A percentile compares a stretch with the other conserved stretches of the same genome.
Evolutionary conservation across 140 eudicot genomes (phyloP).

Genomic region (Stevia rebaudiana): DNA sequence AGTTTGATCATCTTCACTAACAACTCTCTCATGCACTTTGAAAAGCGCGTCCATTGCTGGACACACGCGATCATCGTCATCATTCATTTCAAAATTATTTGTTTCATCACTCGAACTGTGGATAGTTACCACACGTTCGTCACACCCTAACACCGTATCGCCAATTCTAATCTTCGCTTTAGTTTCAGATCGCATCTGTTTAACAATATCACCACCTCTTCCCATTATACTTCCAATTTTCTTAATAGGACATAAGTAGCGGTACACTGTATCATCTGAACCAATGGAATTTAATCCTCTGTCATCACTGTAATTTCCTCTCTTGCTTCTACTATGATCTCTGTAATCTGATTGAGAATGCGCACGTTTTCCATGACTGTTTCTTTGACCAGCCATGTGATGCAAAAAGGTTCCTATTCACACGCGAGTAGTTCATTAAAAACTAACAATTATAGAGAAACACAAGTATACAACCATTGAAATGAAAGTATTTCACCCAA

Average conservation of each 20-base stretch:
- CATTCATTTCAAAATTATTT: slow-evolving; percentile 63
- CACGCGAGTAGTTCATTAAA: slow-evolving; percentile 3
- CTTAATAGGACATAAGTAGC: slow-evolving; percentile 76
- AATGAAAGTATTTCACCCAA: too few species aligned
- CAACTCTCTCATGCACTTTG: slow-evolving; percentile 77
- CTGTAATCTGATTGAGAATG: slow-evolving; percentile 58
- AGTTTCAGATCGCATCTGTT: slow-evolving; percentile 73
- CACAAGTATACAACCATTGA: neutral
- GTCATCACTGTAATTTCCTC: slow-evolving; percentile 50
- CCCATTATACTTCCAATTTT: slow-evolving; percentile 93
- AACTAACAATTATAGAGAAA: neutral
- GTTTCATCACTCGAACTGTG: slow-evolving; percentile 84
- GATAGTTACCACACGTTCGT: slow-evolving; percentile 83
- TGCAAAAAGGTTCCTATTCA: slow-evolving; percentile 8
- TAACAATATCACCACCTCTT: slow-evolving; percentile 94
- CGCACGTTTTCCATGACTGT: slow-evolving; percentile 68
- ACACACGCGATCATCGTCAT: slow-evolving; percentile 59
- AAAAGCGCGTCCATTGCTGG: slow-evolving; percentile 88
- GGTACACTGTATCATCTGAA: slow-evolving; percentile 83
- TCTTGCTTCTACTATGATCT: slow-evolving; percentile 63
- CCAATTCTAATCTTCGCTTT: slow-evolving; percentile 87
- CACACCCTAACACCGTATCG: slow-evolving; percentile 76
- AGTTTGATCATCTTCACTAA: slow-evolving; percentile 60
- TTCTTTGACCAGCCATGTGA: slow-evolving; percentile 83
- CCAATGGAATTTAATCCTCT: slow-evolving; percentile 63